Conservation (phyloP, 116 monocot species). For the Cymodocea nodosa region DNA sequence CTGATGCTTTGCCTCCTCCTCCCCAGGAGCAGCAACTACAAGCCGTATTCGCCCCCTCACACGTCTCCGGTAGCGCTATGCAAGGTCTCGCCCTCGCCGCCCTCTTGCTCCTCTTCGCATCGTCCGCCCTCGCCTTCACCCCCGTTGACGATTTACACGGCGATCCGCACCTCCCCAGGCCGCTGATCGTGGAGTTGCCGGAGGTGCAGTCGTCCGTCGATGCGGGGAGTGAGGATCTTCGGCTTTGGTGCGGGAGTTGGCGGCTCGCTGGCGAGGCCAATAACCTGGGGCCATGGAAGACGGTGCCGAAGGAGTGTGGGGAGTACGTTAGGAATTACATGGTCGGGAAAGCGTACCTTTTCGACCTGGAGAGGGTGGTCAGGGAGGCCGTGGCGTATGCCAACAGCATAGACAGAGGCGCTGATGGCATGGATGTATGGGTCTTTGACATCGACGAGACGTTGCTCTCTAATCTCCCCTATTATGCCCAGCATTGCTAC, state of each 20-base stretch:
- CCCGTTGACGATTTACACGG: neutral
- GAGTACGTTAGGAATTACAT: constrained; percentile 45
- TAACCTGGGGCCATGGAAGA: constrained; percentile 44
- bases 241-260: constrained; percentile 51
- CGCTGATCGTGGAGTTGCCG: constrained; percentile 16
- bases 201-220: neutral
- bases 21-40: neutral
- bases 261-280: constrained; percentile 54
- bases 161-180: constrained; percentile 7
- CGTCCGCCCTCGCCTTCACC: neutral
- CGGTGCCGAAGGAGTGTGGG: constrained; percentile 40
- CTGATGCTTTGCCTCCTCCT: neutral
- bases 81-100: neutral
- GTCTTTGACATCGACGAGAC: constrained; percentile 79
- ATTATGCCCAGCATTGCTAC: constrained; percentile 51
- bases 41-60: neutral
- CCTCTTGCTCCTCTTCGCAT: constrained; percentile 5
- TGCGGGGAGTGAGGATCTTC: constrained; percentile 9
- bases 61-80: neutral
- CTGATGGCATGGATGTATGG: constrained; percentile 64
- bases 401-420: constrained; percentile 15
- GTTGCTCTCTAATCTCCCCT: constrained; percentile 61
- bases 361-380: constrained; percentile 40
- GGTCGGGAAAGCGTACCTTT: constrained; percentile 37
- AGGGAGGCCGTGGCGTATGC: constrained; percentile 36